Evolutionary conservation across 495 filamentous ascomycete species (phyloP), one percentile per base, ranked within the genome.

Genomic region (Neurospora intermedia): DNA sequence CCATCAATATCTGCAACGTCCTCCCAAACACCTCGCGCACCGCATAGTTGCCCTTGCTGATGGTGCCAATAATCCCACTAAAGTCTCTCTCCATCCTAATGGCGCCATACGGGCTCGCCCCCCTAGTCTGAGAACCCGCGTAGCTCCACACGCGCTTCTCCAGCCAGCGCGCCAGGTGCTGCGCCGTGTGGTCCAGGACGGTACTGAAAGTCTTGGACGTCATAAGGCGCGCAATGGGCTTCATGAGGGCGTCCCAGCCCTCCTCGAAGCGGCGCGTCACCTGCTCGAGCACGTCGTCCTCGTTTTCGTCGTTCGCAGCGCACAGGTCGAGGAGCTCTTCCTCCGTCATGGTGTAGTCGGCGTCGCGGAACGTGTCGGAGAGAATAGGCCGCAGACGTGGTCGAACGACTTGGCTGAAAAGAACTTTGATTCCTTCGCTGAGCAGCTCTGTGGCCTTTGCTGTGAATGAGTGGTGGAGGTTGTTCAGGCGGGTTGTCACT

Each of bases 111-210:
- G 91, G 89, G 75, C 91, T 97, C 54, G 54, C 54, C 35, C 54
- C 54, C 27, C 54, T 62, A 39, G 96, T 86, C 72, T 91, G 88
- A 27, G 93, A 76, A 1, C 79, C 93, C 35, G 91, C 88, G 78
- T 93, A 96, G 69, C 90, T 90, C 91, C 90, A 95, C 41, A 98
- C 89, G 4, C 95, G 84, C 86, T 97, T 98, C 84, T 98, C 96
- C 10, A 99, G 85, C 54, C 94, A 86, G 16, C 80, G 80, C 0
- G 90, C 84, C 4, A 98, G 88, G 79, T 96, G 91, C 2, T 83
- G 84, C 18, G 93, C 86, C 11, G 94, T 92, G 8, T 89, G 84
- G 42, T 90, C 88, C 23, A 97, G 86, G 10, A 99, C 84, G 20
- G 86, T 87, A 72, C 90, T 88, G 78, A 90, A 94, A 35, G 79